Base-by-base conservation (phyloP, 139 green algal species). In the Tetraselmis striata region DNA sequence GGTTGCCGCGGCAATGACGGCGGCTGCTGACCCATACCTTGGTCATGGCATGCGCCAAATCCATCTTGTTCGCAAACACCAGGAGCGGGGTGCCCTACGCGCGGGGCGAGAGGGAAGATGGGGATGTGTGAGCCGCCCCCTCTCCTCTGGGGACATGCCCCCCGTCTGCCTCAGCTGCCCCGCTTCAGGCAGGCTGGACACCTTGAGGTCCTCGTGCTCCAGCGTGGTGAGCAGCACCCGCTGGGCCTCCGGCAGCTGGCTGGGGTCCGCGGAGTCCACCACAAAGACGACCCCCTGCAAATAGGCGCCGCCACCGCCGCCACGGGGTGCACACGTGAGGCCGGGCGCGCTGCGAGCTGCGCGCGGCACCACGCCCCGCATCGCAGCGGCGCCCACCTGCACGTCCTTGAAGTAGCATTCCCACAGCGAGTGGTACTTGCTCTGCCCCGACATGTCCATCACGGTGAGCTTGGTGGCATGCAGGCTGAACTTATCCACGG, bases 361-460 rank as follows among this genome's bases (percentile, higher is more conserved):
- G n/a, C n/a, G n/a, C n/a, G n/a, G n/a, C n/a, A n/a, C n/a, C n/a
- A n/a, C n/a, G n/a, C n/a, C n/a, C n/a, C n/a, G n/a, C n/a, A n/a
- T n/a, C n/a, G n/a, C n/a, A n/a, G n/a, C n/a, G n/a, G n/a, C n/a
- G n/a, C n/a, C n/a, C n/a, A n/a, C n/a, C 84, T 90, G 78, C 18
- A 45, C 76, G 25, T 90, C 84, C 24, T 83, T 74, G 81, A 89
- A 91, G 81, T 90, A 89, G 45, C 80, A 79, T 79, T 88, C 79
- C 88, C 88, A 91, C 30, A 91, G 88, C 75, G 84, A 58, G 28
- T 84, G 84, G 83, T 91, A 91, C 78, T 83, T 84, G 74, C 75
- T 29, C 78, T 88, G 84, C 2, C 88, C 88, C 23, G 86, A 90
- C 88, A 91, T 90, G 80, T 91, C 88, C 79, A 90, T 82, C 1